phyloP scores from a whole-genome alignment of 108 stramenopile genomes.

The Fistulifera pelliculosa region DNA sequence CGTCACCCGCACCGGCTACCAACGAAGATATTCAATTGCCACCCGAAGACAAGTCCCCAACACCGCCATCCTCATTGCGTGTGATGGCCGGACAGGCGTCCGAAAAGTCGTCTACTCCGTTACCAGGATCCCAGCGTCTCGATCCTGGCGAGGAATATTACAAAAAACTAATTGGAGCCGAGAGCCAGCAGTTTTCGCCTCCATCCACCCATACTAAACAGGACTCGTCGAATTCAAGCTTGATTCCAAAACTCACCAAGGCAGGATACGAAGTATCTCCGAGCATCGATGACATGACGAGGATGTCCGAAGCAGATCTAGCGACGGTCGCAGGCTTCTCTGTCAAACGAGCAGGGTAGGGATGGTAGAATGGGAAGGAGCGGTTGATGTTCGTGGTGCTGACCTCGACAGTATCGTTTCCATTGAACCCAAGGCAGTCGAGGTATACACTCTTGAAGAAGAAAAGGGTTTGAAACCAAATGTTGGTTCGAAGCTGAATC shows the following conservation, averaged over 20 bases:
- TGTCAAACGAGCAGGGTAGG: constrained; percentile 66
- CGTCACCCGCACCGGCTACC: background rate
- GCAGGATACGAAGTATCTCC: constrained; percentile 78
- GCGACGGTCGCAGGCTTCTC: constrained; percentile 77
- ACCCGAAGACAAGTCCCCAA: background rate
- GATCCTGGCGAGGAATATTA: constrained; percentile 38
- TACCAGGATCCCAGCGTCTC: too few relatives aligned
- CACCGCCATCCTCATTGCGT: background rate
- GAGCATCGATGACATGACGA: constrained; percentile 38
- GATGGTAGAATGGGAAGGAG: constrained; percentile 87
- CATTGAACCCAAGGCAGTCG: constrained; percentile 77
- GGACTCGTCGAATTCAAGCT: background rate
- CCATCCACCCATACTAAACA: background rate
- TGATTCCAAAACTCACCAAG: constrained; percentile 69
- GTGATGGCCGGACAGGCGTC: background rate
- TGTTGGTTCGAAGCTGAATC: constrained; percentile 78
- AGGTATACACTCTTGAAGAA: constrained; percentile 82
- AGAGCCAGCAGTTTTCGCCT: background rate
- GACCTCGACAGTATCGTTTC: constrained; percentile 69
- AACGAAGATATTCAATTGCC: background rate
- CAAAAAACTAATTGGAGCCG: constrained; percentile 37
- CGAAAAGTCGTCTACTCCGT: too few relatives aligned
- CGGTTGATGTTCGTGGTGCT: constrained; percentile 82
- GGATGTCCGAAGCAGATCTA: constrained; percentile 80
- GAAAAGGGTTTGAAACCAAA: constrained; percentile 59